Evolutionary conservation across 345 rosid genomes (phyloP).

Genomic region (Melaleuca alternifolia): DNA sequence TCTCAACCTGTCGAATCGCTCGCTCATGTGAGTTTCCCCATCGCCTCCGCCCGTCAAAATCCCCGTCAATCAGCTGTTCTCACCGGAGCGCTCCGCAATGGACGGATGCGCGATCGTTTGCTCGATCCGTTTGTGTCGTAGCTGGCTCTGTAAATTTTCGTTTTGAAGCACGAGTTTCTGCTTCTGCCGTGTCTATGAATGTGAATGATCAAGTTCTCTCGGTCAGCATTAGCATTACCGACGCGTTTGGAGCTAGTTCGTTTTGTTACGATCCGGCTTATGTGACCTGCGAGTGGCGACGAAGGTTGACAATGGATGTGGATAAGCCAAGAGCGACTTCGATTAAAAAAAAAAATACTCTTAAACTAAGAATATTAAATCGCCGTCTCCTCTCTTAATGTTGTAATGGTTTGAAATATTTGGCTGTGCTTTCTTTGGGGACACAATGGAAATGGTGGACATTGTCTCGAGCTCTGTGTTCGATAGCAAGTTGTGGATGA

Average conservation of each 20-base stretch:
- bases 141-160: background rate
- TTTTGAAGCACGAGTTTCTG: background rate
- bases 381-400: background rate
- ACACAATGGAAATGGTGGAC: background rate
- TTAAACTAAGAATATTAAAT: background rate
- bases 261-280: background rate
- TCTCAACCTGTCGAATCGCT: conserved; percentile 86
- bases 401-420: background rate
- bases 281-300: background rate
- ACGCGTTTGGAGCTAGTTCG: background rate
- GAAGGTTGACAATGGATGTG: background rate
- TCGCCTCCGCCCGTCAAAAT: background rate
- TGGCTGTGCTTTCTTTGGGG: background rate
- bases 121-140: background rate
- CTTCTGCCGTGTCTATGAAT: background rate
- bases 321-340: background rate
- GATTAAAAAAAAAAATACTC: too few species aligned
- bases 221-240: background rate
- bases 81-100: background rate
- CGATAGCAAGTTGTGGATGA: background rate
- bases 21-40: conserved; percentile 43
- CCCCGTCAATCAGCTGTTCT: background rate
- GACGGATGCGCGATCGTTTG: background rate
- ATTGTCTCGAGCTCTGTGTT: background rate
- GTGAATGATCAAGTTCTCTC: background rate